These are phyloP conservation scores for Aphanocladium album DNA, from an alignment of 2,329 filamentous ascomycete genomes.

Conservation along the genomic window DNA sequence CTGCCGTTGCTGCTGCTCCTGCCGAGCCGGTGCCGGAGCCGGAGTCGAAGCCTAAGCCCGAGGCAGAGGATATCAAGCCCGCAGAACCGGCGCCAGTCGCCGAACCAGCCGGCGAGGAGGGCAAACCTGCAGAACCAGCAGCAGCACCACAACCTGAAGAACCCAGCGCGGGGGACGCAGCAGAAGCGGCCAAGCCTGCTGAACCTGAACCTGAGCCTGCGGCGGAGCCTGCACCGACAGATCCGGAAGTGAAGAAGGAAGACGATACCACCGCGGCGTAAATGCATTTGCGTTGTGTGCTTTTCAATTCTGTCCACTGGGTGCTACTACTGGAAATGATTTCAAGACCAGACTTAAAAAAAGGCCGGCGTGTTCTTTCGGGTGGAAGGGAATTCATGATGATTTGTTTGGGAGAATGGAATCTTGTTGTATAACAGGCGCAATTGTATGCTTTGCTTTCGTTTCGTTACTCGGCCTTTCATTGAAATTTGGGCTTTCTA, in stretches of 20 bases:
- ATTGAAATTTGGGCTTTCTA: not conserved
- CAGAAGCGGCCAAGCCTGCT: slow-evolving; percentile 2
- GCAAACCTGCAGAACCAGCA: slow-evolving; percentile 1
- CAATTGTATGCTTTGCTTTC: not conserved
- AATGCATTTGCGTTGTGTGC: not conserved
- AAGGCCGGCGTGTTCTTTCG: not conserved
- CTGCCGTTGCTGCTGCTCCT: not conserved
- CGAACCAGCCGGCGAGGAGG: slow-evolving; percentile 4
- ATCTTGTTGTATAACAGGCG: slow-evolving; percentile 10
- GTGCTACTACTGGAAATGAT: not conserved
- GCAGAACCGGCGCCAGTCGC: not conserved
- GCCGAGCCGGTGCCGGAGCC: not conserved
- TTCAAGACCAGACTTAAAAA: not conserved
- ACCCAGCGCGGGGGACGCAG: not conserved
- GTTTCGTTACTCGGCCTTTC: no score
- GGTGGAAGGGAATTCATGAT: not conserved
- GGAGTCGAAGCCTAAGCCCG: not conserved
- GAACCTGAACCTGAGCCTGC: not conserved
- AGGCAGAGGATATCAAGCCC: not conserved
- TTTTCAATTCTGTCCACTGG: not conserved
- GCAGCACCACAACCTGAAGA: not conserved
- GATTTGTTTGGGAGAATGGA: not conserved
- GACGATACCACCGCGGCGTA: not conserved
- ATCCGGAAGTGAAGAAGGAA: not conserved
- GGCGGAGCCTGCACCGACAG: not conserved